Conservation (phyloP, 495 filamentous ascomycete species). For the Immersiella caudata region DNA sequence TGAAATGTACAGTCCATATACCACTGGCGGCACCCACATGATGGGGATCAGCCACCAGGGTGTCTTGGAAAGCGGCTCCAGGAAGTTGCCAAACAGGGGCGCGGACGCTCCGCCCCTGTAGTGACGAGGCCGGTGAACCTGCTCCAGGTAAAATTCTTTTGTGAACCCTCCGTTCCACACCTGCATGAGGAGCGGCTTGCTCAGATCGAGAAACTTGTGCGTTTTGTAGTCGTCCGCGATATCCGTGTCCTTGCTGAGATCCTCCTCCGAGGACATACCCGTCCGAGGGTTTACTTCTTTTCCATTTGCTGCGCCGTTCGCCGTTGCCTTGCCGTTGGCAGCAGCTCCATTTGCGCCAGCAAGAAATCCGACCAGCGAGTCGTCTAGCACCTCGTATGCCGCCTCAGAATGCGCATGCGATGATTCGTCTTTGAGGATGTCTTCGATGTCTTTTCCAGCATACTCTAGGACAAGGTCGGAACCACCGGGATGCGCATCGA, state of each 20-base stretch:
- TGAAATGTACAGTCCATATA: slow-evolving; percentile 73
- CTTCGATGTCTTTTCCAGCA: slow-evolving; percentile 81
- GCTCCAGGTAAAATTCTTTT: slow-evolving; percentile 93
- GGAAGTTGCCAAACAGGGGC: slow-evolving; percentile 95
- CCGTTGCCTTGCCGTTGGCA: slow-evolving; percentile 31
- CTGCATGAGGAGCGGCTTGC: slow-evolving; percentile 81
- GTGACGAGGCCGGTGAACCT: slow-evolving; percentile 93
- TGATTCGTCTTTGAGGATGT: slow-evolving; percentile 79
- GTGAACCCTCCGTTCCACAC: slow-evolving; percentile 85
- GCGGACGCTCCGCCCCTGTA: slow-evolving; percentile 92
- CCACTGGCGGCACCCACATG: slow-evolving; percentile 82
- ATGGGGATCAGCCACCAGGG: slow-evolving; percentile 88
- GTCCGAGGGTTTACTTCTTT: slow-evolving; percentile 66
- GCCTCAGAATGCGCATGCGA: slow-evolving; percentile 87
- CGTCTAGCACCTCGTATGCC: slow-evolving; percentile 89
- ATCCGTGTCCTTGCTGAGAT: slow-evolving; percentile 86
- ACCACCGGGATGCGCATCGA: slow-evolving; percentile 88
- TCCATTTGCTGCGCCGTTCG: slow-evolving; percentile 32
- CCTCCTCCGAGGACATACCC: slow-evolving; percentile 83
- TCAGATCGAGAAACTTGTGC: slow-evolving; percentile 93
- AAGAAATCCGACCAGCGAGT: slow-evolving; percentile 77
- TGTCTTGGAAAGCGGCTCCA: slow-evolving; percentile 92
- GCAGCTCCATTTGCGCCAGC: slow-evolving; percentile 47
- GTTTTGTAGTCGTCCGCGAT: slow-evolving; percentile 70
- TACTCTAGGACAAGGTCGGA: slow-evolving; percentile 86